These are phyloP conservation scores for Lactarius tabidus DNA, from an alignment of 768 basidiomycete genomes.

Conservation along the genomic window DNA sequence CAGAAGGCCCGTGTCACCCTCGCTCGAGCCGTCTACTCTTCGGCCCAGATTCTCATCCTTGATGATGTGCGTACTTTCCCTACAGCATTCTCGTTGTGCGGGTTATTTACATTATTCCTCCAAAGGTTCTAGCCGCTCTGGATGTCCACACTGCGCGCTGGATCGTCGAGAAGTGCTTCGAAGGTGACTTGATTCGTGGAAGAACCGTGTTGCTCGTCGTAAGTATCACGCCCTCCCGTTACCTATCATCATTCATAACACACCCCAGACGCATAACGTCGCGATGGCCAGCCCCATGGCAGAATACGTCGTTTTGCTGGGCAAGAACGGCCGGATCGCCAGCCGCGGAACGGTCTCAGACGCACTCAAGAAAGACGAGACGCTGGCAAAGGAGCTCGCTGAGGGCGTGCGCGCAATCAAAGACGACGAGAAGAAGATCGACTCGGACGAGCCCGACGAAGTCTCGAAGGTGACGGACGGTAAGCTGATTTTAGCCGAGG, in stretches of 20 bases:
- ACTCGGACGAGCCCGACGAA: slow-evolving; percentile 25
- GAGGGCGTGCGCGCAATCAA: slow-evolving; percentile 28
- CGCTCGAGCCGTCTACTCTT: slow-evolving; percentile 56
- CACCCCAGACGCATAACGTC: slow-evolving; percentile 47
- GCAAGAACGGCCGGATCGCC: slow-evolving; percentile 48
- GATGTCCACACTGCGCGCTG: slow-evolving; percentile 51
- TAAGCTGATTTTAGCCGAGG: slow-evolving; percentile 61
- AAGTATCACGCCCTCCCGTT: slow-evolving; percentile 25
- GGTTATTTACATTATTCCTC: neutral
- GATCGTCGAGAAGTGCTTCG: slow-evolving; percentile 49
- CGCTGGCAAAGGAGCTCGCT: slow-evolving; percentile 30
- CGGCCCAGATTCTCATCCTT: slow-evolving; percentile 57
- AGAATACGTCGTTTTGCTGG: slow-evolving; percentile 52
- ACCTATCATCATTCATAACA: neutral
- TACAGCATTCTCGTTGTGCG: neutral
- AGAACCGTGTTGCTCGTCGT: slow-evolving; percentile 53
- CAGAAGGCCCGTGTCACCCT: slow-evolving; percentile 57
- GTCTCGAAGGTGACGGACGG: slow-evolving; percentile 37
- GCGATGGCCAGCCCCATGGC: slow-evolving; percentile 51
- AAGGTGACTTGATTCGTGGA: slow-evolving; percentile 43
- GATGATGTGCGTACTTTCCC: slow-evolving; percentile 55
- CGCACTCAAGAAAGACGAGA: slow-evolving; percentile 41
- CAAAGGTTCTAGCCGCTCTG: slow-evolving; percentile 43
- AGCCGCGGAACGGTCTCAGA: slow-evolving; percentile 49
- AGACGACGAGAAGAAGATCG: slow-evolving; percentile 30